phyloP scores from a whole-genome alignment of 768 basidiomycete genomes.

The Candolleomyces aberdarensis region DNA sequence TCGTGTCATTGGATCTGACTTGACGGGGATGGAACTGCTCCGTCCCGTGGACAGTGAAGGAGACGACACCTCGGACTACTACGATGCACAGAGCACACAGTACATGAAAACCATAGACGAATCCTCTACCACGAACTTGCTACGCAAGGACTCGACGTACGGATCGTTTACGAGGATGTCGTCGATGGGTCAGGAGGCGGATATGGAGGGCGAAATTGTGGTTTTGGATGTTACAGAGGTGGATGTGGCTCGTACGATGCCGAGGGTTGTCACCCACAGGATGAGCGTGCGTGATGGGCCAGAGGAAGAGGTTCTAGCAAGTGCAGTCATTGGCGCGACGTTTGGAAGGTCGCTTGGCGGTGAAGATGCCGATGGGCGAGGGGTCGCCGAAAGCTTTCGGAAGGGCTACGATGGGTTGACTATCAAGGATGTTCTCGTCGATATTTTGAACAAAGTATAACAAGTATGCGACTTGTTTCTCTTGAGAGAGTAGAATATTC shows the following conservation, averaged over 20 bases:
- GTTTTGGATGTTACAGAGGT: conserved; percentile 66
- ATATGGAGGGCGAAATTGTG: conserved; percentile 2
- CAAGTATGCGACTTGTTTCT: not conserved
- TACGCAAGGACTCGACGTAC: conserved; percentile 1
- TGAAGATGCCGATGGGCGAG: not conserved
- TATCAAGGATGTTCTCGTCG: conserved; percentile 65
- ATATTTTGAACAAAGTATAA: conserved; percentile 50
- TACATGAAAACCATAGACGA: conserved; percentile 1
- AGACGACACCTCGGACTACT: conserved; percentile 11
- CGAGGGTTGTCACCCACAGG: conserved; percentile 72
- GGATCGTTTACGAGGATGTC: conserved; percentile 1
- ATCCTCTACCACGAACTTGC: conserved; percentile 3
- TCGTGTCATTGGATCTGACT: conserved; percentile 61
- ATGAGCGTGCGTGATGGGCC: conserved; percentile 67
- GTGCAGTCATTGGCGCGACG: conserved; percentile 58
- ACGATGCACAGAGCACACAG: not conserved
- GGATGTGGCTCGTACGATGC: conserved; percentile 72
- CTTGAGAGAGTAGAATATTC: no score
- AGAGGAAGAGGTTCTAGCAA: conserved; percentile 65
- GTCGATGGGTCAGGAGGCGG: not conserved
- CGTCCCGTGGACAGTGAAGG: conserved; percentile 11
- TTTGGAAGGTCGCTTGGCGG: conserved; percentile 20
- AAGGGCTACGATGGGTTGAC: conserved; percentile 29
- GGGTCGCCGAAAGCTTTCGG: conserved; percentile 14
- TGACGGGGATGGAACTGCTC: conserved; percentile 59